Conservation (phyloP, 352 stramenopile genomes). For the Phytophthora hybrid region DNA sequence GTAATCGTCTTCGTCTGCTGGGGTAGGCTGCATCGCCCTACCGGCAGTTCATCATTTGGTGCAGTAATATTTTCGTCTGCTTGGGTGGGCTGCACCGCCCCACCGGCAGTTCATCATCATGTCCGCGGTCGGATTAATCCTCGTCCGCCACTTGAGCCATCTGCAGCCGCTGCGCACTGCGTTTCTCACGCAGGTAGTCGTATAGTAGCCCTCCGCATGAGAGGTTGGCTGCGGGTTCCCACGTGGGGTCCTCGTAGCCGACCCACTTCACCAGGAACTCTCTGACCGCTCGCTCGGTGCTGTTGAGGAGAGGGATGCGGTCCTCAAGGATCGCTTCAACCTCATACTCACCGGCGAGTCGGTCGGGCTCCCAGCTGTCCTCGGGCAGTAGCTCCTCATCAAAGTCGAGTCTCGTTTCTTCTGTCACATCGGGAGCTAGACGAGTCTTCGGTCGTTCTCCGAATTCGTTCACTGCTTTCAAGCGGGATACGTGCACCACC, state of each 20-base stretch:
- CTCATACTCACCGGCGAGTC: not conserved
- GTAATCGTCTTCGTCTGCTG: too few relatives aligned
- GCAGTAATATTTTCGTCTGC: not conserved
- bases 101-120: not conserved
- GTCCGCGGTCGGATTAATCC: not conserved
- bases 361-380: not conserved
- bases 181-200: not conserved
- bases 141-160: not conserved
- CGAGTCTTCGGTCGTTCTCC: not conserved
- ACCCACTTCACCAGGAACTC: not conserved
- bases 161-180: not conserved
- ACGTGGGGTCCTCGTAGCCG: not conserved
- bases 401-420: not conserved
- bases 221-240: not conserved
- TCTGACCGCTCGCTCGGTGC: not conserved
- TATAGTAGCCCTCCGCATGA: not conserved
- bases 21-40: too few relatives aligned
- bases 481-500: not conserved
- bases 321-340: not conserved
- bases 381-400: not conserved
- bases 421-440: not conserved
- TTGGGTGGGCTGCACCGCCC: not conserved
- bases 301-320: not conserved
- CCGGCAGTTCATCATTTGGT: too few relatives aligned
- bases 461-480: not conserved